Conservation (phyloP, 1,139 yeast genomes). For the Kurtzmaniella quercitrusa region DNA sequence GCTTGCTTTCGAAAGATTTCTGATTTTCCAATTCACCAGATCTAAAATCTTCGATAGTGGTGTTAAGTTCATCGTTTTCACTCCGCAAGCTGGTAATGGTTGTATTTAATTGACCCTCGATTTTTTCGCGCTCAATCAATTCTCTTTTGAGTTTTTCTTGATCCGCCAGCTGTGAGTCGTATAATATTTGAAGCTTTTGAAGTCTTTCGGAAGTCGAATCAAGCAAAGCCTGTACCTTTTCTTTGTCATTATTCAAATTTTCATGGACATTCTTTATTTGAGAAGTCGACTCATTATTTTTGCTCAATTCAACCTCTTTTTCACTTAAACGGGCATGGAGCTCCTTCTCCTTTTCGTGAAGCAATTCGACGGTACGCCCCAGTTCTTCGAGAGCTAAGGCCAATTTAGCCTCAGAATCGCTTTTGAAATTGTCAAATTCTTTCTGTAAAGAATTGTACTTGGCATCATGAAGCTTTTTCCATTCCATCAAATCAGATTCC, state of each 20-base stretch:
- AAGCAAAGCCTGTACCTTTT: conserved; percentile 2
- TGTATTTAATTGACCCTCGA: not conserved
- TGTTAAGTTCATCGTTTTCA: not conserved
- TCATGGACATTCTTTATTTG: not conserved
- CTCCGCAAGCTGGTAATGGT: not conserved
- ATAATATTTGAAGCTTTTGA: not conserved
- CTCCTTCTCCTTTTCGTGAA: not conserved
- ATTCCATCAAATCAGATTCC: not conserved
- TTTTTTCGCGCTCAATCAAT: not conserved
- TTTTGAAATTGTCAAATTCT: not conserved
- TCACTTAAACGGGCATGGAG: not conserved
- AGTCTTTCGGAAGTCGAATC: not conserved
- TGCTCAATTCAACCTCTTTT: not conserved
- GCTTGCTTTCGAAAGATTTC: not conserved
- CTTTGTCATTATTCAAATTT: conserved; percentile 3
- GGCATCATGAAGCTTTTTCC: not conserved
- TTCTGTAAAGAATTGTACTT: not conserved
- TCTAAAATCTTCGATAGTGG: not conserved
- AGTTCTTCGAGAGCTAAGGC: not conserved
- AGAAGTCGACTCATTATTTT: not conserved
- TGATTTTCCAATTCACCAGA: not conserved
- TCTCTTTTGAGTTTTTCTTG: not conserved
- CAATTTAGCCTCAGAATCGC: not conserved
- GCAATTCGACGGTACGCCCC: not conserved
- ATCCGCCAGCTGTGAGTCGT: not conserved